Percentiles rank a stretch among this genome's conserved stretches.
These are phyloP conservation scores for Daphne laureola DNA, from an alignment of 441 rosid species.

Conservation along the genomic window DNA sequence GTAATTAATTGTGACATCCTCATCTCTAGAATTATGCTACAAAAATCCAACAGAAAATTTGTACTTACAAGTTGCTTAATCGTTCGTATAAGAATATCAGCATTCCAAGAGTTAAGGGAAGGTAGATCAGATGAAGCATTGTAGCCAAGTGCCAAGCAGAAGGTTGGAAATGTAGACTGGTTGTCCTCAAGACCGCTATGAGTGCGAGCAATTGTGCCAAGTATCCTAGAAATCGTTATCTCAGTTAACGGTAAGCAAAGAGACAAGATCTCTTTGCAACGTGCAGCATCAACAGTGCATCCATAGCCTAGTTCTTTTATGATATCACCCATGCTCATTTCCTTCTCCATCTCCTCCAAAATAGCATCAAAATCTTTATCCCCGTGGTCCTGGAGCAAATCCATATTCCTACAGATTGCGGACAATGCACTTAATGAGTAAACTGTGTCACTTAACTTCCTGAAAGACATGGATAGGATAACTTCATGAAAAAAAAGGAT, in stretches of 20 bases:
- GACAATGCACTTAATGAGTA: too few relatives aligned
- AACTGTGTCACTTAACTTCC: too few relatives aligned
- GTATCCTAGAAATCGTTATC: constrained; percentile 59
- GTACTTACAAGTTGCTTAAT: constrained; percentile 72
- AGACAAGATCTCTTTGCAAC: constrained; percentile 77
- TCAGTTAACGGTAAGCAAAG: constrained; percentile 64
- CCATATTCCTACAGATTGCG: constrained; percentile 37
- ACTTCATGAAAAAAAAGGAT: too few relatives aligned
- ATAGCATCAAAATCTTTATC: constrained; percentile 73
- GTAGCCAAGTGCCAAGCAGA: constrained; percentile 67
- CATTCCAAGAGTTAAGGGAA: constrained; percentile 61
- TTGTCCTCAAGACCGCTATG: constrained; percentile 63
- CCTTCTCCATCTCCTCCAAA: constrained; percentile 83
- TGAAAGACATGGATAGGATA: too few relatives aligned
- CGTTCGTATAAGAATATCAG: constrained; percentile 63
- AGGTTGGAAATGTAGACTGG: constrained; percentile 57
- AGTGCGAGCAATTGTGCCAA: constrained; percentile 50
- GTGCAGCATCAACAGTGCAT: constrained; percentile 65
- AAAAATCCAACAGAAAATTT: constrained; percentile 2
- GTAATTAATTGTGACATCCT: too few relatives aligned
- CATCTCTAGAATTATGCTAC: neutral
- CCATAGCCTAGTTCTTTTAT: constrained; percentile 90
- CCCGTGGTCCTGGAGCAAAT: constrained; percentile 34
- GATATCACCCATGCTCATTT: constrained; percentile 63
- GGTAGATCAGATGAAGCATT: constrained; percentile 46